phyloP scores from a whole-genome alignment of 371 early-diverging fungal species.

The Mortierella sp. region DNA sequence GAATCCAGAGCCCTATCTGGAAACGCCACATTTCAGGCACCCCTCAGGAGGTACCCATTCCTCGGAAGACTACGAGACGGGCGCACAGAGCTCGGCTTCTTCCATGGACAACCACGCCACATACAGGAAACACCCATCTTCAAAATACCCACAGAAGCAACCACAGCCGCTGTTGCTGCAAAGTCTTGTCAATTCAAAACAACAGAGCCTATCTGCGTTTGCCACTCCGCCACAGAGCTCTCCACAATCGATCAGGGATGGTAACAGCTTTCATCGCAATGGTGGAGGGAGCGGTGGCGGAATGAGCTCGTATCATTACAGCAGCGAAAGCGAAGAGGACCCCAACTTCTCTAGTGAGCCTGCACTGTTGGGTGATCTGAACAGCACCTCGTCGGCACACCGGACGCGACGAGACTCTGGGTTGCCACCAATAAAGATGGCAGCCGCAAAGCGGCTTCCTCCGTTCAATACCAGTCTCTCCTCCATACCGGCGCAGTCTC shows the following conservation, averaged over 20 bases:
- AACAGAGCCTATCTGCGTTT: constrained; percentile 29
- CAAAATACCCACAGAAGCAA: constrained; percentile 23
- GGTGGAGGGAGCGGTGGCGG: constrained; percentile 10
- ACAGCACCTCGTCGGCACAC: constrained; percentile 5
- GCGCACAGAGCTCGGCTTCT: constrained; percentile 29
- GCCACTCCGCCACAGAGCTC: constrained; percentile 46
- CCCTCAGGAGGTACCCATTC: constrained; percentile 32
- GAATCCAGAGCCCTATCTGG: constrained; percentile 42
- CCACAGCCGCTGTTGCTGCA: constrained; percentile 5
- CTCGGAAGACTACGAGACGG: constrained; percentile 43
- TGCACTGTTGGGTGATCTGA: constrained; percentile 21
- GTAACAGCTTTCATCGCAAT: constrained; percentile 12
- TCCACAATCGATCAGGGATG: constrained; percentile 27
- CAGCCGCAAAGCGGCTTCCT: constrained; percentile 46
- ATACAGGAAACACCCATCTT: constrained; percentile 27
- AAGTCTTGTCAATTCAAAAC: constrained; percentile 10
- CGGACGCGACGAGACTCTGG: constrained; percentile 42
- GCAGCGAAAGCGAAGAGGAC: constrained; percentile 48
- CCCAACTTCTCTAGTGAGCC: constrained; percentile 29
- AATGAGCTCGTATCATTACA: constrained; percentile 12
- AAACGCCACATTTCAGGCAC: constrained; percentile 40
- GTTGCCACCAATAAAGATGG: constrained; percentile 40
- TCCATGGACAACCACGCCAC: constrained; percentile 33
- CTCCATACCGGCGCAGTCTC: constrained; percentile 25
- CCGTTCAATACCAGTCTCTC: constrained; percentile 24